Base-by-base conservation (phyloP, 2,329 filamentous ascomycete genomes). In the Xylariaceae sp. region DNA sequence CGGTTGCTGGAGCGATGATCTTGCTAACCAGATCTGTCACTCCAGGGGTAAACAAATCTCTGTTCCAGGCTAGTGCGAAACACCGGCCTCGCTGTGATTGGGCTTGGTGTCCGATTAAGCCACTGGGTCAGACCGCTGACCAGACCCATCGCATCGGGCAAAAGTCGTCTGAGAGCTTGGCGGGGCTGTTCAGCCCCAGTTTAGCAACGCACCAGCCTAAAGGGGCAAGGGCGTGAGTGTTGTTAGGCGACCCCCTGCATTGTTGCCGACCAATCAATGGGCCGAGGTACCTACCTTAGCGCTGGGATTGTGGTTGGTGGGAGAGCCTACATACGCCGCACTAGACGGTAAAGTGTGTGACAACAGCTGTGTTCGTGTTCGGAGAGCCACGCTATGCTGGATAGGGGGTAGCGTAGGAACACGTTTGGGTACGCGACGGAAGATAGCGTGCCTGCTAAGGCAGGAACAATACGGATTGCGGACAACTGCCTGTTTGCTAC, bases 1-100 rank as follows among this genome's bases (percentile, higher is more conserved):
- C 53, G 48, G 68, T 70, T 70, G 68, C 67, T 62, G 53, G 58
- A 64, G 66, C 45, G 62, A 70, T 69, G 53, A 44, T 47, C 61
- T 42, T 62, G 58, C 61, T 62, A 59, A 48, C 63, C 63, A 62
- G 62, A 56, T 62, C 63, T n/a, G n/a, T 13, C 13, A 6, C 13
- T 45, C 13, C 42, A 45, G 11, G 42, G 13, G 42, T 45, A 45
- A 45, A 53, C 35, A 18, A 34, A 6, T 51, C 48, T 8, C 62
- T 60, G 55, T 57, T 34, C 2, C 4, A 35, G 8, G 11, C 44
- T 6, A 42, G 37, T 13, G 37, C 11, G 11, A 30, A 30, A 30
- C 23, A 30, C 4, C 11, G 37, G 37, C 42, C 10, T n/a, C 13
- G 13, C 42, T n/a, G 9, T 6, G 11, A 45, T 6, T 45, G 10